A percentile compares a stretch with the other conserved stretches of the same genome.
Conservation (phyloP, 345 rosid genomes). For the Syzygium jambos region DNA sequence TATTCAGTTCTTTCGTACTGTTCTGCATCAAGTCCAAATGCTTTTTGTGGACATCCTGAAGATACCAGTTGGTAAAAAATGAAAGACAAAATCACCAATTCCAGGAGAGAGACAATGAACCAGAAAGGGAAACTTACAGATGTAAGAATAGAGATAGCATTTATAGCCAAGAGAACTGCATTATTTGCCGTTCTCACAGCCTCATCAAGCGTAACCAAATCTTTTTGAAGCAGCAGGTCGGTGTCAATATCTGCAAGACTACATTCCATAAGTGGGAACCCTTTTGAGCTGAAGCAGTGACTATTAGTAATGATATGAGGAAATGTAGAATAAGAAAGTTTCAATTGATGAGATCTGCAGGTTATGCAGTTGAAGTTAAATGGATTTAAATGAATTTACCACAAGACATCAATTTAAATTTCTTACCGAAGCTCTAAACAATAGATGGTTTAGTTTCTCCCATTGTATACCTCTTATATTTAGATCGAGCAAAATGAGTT, state of each 20-base stretch:
- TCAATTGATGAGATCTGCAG: not conserved
- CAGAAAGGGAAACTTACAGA: constrained; percentile 41
- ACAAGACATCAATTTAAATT: not conserved
- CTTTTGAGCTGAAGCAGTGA: not conserved
- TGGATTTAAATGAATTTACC: not conserved
- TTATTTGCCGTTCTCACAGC: constrained; percentile 79
- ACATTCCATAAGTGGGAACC: not conserved
- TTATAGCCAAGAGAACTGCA: constrained; percentile 75
- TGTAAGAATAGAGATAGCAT: constrained; percentile 45
- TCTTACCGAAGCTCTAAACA: not conserved
- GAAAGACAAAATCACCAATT: constrained; percentile 3
- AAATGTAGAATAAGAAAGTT: not conserved
- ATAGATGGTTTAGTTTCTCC: not conserved
- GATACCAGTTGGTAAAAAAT: constrained; percentile 4
- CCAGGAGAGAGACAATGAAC: not conserved
- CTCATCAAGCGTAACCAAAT: constrained; percentile 79
- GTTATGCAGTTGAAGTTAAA: not conserved
- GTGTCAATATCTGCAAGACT: constrained; percentile 66
- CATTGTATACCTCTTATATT: not conserved
- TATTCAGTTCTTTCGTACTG: constrained; percentile 42
- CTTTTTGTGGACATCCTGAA: constrained; percentile 54
- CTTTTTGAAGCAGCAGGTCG: constrained; percentile 70
- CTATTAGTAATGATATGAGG: not conserved
- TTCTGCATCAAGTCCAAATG: constrained; percentile 28
- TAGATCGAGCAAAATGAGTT: not conserved